Percentiles rank a stretch among this genome's conserved stretches.
Evolutionary conservation across 2,329 filamentous ascomycete species (phyloP).

Genomic region (Claviceps sp.): DNA sequence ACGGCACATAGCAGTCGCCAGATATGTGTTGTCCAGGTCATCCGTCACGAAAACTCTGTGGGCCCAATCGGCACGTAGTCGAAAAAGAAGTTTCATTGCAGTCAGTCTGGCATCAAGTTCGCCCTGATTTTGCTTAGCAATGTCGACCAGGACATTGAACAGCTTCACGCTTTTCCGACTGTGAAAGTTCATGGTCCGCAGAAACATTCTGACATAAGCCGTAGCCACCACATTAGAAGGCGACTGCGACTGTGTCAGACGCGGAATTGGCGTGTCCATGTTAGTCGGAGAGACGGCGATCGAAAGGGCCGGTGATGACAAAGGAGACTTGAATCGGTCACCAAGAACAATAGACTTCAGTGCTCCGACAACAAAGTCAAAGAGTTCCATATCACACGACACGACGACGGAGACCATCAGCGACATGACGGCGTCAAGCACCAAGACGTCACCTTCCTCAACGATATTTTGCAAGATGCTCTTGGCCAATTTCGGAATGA

Average conservation of each 20-base stretch:
- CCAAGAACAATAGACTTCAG: slow-evolving; percentile 36
- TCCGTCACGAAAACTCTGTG: slow-evolving; percentile 60
- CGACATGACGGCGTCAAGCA: slow-evolving; percentile 51
- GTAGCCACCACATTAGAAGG: slow-evolving; percentile 58
- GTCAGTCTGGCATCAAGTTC: slow-evolving; percentile 59
- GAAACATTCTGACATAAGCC: slow-evolving; percentile 64
- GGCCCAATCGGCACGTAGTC: slow-evolving; percentile 70
- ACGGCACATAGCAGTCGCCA: slow-evolving; percentile 61
- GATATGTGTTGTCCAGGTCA: slow-evolving; percentile 56
- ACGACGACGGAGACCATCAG: slow-evolving; percentile 53
- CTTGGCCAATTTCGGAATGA: slow-evolving; percentile 44
- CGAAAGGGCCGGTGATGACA: slow-evolving; percentile 16
- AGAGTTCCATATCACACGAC: slow-evolving; percentile 44
- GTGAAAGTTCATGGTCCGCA: slow-evolving; percentile 55
- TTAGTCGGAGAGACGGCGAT: slow-evolving; percentile 11
- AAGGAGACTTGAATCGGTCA: slow-evolving; percentile 32
- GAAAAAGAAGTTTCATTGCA: slow-evolving; percentile 66
- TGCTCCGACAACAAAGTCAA: slow-evolving; percentile 42
- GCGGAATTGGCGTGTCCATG: slow-evolving; percentile 10
- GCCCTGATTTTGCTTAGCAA: slow-evolving; percentile 45
- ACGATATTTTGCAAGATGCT: slow-evolving; percentile 47
- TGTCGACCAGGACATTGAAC: slow-evolving; percentile 49
- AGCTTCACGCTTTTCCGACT: slow-evolving; percentile 49
- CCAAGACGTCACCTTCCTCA: slow-evolving; percentile 47
- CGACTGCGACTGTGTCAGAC: slow-evolving; percentile 27